Percentiles rank a stretch among this genome's conserved stretches.
These are phyloP conservation scores for Nitzschia sp. DNA, from an alignment of 108 stramenopile species.

Conservation along the genomic window DNA sequence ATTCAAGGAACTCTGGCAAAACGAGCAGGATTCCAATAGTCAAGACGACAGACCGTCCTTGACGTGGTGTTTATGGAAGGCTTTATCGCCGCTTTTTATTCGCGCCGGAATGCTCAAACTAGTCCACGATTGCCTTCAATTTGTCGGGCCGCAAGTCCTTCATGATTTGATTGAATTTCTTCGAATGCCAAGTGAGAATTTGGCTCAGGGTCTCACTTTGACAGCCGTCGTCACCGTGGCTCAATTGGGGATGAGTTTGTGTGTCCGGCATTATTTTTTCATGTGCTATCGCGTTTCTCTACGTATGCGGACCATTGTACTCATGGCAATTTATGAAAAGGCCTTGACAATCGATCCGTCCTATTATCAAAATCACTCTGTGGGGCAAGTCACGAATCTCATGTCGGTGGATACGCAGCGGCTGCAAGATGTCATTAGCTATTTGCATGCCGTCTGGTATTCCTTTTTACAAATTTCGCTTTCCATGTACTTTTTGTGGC, in stretches of 20 bases:
- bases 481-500: slow-evolving; percentile 73
- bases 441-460: slow-evolving; percentile 84
- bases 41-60: slow-evolving; percentile 30
- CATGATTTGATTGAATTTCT: slow-evolving; percentile 62
- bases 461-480: slow-evolving; percentile 74
- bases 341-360: slow-evolving; percentile 57
- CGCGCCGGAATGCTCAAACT: slow-evolving; percentile 66
- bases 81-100: slow-evolving; percentile 60
- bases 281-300: slow-evolving; percentile 75
- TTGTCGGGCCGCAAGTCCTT: slow-evolving; percentile 80
- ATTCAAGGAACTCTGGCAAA: slow-evolving; percentile 48
- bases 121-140: slow-evolving; percentile 68
- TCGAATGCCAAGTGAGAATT: slow-evolving; percentile 37
- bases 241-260: slow-evolving; percentile 64
- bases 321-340: slow-evolving; percentile 78
- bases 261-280: slow-evolving; percentile 85
- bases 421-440: slow-evolving; percentile 61
- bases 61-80: slow-evolving; percentile 36
- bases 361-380: slow-evolving; percentile 45
- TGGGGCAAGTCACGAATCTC: slow-evolving; percentile 84
- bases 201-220: slow-evolving; percentile 47
- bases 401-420: slow-evolving; percentile 87
- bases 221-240: slow-evolving; percentile 48
- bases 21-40: slow-evolving; percentile 37
- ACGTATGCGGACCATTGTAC: slow-evolving; percentile 71